Conservation (phyloP, 306 rosid species). For the Rosa chinensis region DNA sequence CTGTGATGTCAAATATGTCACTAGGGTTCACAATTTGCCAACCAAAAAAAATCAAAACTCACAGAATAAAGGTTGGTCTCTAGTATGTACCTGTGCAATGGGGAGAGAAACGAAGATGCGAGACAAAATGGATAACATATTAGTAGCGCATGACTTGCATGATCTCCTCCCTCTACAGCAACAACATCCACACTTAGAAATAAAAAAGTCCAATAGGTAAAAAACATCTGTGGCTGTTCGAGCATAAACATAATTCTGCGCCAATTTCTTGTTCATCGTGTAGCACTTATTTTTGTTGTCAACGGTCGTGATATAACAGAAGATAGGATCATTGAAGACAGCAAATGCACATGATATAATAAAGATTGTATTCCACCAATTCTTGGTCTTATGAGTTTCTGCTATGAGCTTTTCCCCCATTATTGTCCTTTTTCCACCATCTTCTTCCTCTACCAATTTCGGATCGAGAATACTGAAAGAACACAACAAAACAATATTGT, state of each 20-base stretch:
- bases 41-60: no score
- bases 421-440: neutral
- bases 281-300: neutral
- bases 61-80: no score
- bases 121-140: neutral
- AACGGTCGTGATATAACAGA: neutral
- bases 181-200: neutral
- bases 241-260: fast-evolving
- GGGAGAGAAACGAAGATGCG: neutral
- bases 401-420: neutral
- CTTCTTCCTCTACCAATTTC: no score
- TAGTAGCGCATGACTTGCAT: no score
- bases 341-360: neutral
- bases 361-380: neutral
- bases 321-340: neutral
- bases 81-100: neutral
- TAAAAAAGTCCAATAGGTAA: neutral
- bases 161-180: neutral
- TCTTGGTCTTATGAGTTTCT: neutral
- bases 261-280: neutral
- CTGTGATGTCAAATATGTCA: no score
- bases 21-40: no score
- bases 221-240: neutral
- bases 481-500: no score
- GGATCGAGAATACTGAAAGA: neutral